A percentile compares a stretch with the other conserved stretches of the same genome.
phyloP scores from a whole-genome alignment of 2,329 filamentous ascomycete species.

The Ustulina deusta region DNA sequence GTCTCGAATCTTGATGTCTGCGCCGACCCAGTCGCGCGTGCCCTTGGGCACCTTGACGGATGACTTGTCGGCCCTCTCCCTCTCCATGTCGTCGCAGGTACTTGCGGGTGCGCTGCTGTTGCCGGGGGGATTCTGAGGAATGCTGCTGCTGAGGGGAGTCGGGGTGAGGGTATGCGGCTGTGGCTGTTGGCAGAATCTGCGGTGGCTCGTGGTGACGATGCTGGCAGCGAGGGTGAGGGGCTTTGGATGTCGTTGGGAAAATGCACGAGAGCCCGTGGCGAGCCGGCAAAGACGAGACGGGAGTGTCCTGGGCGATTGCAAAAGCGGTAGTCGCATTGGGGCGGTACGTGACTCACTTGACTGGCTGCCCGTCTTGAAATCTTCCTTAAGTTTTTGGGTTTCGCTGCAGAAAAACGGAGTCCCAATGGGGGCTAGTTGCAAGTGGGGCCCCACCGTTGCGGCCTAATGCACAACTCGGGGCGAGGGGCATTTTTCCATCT shows the following conservation, averaged over 20 bases:
- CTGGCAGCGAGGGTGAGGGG: neutral
- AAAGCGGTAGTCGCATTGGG: constrained; percentile 37
- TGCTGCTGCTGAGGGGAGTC: neutral
- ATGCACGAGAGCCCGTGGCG: neutral
- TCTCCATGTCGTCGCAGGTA: constrained; percentile 17
- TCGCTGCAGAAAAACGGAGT: constrained; percentile 33
- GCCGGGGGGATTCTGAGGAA: neutral
- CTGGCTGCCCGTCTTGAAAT: constrained; percentile 35
- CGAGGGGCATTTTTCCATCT: constrained; percentile 34
- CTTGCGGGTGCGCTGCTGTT: neutral
- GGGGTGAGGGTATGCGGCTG: neutral
- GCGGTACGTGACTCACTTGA: constrained; percentile 39
- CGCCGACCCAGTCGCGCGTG: constrained; percentile 86
- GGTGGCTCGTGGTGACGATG: neutral
- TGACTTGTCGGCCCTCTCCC: constrained; percentile 36
- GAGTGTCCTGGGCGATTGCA: constrained; percentile 29
- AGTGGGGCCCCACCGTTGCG: constrained; percentile 22
- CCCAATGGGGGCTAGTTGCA: constrained; percentile 32
- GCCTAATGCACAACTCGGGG: constrained; percentile 33
- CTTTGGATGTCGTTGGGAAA: constrained; percentile 5
- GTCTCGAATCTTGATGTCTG: constrained; percentile 83
- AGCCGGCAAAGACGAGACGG: constrained; percentile 17
- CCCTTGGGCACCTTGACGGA: constrained; percentile 88
- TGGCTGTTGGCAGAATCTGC: constrained; percentile 6
- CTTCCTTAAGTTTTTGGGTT: constrained; percentile 24